Evolutionary conservation across 179 eudicot species (phyloP).

Genomic region (Nepenthes alata): DNA sequence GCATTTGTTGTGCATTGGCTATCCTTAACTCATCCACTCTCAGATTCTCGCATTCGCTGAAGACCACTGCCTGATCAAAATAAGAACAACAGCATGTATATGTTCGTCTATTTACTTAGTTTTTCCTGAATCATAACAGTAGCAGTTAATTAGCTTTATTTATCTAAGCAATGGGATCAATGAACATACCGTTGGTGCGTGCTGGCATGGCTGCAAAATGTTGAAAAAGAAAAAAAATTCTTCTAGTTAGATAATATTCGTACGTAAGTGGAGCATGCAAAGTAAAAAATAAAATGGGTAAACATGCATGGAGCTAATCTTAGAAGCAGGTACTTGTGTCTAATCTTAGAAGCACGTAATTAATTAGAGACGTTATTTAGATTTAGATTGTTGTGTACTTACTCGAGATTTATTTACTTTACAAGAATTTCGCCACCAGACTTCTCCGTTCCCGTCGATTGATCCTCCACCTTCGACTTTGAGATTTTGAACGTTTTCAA

Average conservation of each 20-base stretch:
- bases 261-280: neutral
- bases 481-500: constrained; percentile 40
- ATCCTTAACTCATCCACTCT: constrained; percentile 14
- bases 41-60: constrained; percentile 18
- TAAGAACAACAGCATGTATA: neutral
- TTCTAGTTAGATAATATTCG: neutral
- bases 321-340: neutral
- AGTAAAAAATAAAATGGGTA: too few species aligned
- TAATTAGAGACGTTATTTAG: neutral
- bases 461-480: constrained; percentile 60
- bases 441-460: constrained; percentile 67
- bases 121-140: too few species aligned
- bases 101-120: too few species aligned
- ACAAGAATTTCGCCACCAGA: constrained; percentile 86
- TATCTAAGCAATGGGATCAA: neutral
- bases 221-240: neutral
- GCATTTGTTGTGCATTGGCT: constrained; percentile 34
- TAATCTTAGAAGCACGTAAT: neutral
- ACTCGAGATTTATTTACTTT: constrained; percentile 47
- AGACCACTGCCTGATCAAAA: constrained; percentile 20
- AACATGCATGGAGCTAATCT: neutral
- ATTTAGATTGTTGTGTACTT: constrained; percentile 2
- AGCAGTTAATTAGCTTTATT: neutral
- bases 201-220: constrained; percentile 42
- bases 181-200: constrained; percentile 55